phyloP scores from a whole-genome alignment of 2,329 filamentous ascomycete species.

The Ambrosiella xylebori region DNA sequence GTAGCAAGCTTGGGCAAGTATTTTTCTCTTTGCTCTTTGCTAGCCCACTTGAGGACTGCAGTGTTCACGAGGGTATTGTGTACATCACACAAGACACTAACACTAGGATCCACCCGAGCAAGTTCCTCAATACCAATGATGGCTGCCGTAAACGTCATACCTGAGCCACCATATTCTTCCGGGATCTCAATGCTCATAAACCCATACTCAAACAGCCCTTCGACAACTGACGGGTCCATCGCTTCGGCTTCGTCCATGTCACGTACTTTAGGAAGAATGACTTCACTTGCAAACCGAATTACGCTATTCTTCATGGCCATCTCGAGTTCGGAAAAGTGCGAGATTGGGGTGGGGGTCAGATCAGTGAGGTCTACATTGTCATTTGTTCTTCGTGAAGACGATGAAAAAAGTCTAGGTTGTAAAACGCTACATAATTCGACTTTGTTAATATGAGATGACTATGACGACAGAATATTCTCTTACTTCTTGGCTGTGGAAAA shows the following conservation, averaged over 20 bases:
- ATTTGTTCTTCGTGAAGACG: neutral
- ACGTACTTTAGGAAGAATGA: slow-evolving; percentile 76
- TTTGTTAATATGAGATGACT: neutral
- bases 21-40: slow-evolving; percentile 58
- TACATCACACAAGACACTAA: slow-evolving; percentile 88
- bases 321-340: slow-evolving; percentile 81
- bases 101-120: slow-evolving; percentile 81
- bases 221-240: slow-evolving; percentile 78
- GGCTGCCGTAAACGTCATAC: slow-evolving; percentile 96
- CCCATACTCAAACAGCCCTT: slow-evolving; percentile 92
- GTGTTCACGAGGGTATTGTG: slow-evolving; percentile 98
- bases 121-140: slow-evolving; percentile 97
- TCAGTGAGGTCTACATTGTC: slow-evolving; percentile 44
- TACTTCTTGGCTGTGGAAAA: neutral
- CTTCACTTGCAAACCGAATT: slow-evolving; percentile 74
- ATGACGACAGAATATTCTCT: neutral
- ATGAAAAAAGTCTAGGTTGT: neutral
- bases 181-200: slow-evolving; percentile 96
- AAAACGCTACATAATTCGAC: neutral
- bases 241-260: slow-evolving; percentile 95
- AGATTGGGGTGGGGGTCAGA: slow-evolving; percentile 79
- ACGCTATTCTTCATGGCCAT: slow-evolving; percentile 77
- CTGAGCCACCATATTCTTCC: slow-evolving; percentile 87
- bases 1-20: slow-evolving; percentile 85
- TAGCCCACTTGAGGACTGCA: slow-evolving; percentile 71